Conservation (phyloP, 2,329 filamentous ascomycete genomes). For the Mollisia scopiformis region DNA sequence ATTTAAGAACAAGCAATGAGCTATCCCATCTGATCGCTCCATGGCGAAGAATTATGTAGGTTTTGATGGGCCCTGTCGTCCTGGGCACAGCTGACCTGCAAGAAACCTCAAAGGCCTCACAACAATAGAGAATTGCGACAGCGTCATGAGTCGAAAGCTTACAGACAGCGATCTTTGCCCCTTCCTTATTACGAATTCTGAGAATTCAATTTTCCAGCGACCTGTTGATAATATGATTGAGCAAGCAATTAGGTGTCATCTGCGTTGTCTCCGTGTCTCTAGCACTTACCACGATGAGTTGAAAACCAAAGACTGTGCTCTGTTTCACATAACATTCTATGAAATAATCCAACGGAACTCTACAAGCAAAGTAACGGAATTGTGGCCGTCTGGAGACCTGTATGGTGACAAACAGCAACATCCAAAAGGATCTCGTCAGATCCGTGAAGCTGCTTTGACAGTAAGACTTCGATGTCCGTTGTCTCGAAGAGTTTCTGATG, state of each 20-base stretch:
- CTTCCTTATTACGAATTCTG: slow-evolving; percentile 7
- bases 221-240: slow-evolving; percentile 9
- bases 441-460: slow-evolving; percentile 13
- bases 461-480: not conserved
- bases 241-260: slow-evolving; percentile 11
- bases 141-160: not conserved
- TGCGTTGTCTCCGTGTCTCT: slow-evolving; percentile 5
- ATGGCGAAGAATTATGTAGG: not conserved
- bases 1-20: not conserved
- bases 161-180: slow-evolving; percentile 8
- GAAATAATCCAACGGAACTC: slow-evolving; percentile 2
- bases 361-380: not conserved
- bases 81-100: not conserved
- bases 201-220: slow-evolving; percentile 4
- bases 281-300: slow-evolving; percentile 4
- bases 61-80: not conserved
- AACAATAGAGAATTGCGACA: not conserved
- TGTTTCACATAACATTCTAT: slow-evolving; percentile 15
- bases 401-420: slow-evolving; percentile 3
- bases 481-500: not conserved
- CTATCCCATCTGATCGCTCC: not conserved
- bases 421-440: not conserved
- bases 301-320: slow-evolving; percentile 8
- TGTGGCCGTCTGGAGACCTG: slow-evolving; percentile 15
- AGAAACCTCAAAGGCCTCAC: slow-evolving; percentile 7